These are phyloP conservation scores for Rossbeevera mucosa DNA, from an alignment of 768 basidiomycete species.

Conservation along the genomic window DNA sequence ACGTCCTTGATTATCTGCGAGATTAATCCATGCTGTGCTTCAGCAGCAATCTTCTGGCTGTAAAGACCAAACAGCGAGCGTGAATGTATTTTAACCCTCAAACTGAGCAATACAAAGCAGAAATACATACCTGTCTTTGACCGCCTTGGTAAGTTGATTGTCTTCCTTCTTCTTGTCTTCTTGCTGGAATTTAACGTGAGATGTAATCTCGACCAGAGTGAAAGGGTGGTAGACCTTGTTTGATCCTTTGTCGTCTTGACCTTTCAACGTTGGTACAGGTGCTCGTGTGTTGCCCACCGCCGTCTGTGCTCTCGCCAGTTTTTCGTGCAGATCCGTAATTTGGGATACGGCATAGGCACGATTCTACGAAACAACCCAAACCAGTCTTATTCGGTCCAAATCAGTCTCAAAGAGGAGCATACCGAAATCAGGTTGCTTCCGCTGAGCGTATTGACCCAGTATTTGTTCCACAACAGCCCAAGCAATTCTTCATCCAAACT, in stretches of 20 bases:
- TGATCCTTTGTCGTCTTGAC: conserved; percentile 40
- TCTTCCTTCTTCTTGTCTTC: conserved; percentile 85
- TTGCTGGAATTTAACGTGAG: conserved; percentile 24
- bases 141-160: conserved; percentile 81
- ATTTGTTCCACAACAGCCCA: conserved; percentile 96
- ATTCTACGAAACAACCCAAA: conserved; percentile 51
- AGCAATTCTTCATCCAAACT: conserved; percentile 83
- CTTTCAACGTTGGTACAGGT: conserved; percentile 48
- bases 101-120: not conserved
- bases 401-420: conserved; percentile 17
- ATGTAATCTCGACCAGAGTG: not conserved
- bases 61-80: not conserved
- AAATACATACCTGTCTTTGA: conserved; percentile 73
- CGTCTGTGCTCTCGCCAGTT: conserved; percentile 68
- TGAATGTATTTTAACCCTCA: not conserved
- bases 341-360: conserved; percentile 92
- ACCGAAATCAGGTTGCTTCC: conserved; percentile 92
- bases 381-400: not conserved
- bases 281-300: conserved; percentile 57
- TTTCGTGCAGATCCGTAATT: conserved; percentile 84
- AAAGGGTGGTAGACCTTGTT: conserved; percentile 37
- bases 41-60: conserved; percentile 84
- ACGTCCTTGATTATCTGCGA: conserved; percentile 91
- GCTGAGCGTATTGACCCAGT: conserved; percentile 97
- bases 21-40: conserved; percentile 92